These are phyloP conservation scores for Simmondsia chinensis DNA, from an alignment of 148 eudicot genomes.

Conservation along the genomic window DNA sequence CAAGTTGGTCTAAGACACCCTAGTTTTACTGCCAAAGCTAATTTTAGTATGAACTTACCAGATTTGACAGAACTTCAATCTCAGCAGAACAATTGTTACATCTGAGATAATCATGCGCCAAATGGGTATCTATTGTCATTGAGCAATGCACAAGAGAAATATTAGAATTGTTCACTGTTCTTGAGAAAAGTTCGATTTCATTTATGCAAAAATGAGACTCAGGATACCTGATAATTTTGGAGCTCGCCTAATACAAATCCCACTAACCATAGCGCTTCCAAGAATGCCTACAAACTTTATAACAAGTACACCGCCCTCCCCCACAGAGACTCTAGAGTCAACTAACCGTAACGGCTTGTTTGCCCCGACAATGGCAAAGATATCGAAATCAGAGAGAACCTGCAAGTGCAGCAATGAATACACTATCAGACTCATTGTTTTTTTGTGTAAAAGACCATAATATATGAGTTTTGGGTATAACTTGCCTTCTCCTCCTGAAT, in stretches of 20 bases:
- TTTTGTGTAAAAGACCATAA: background rate
- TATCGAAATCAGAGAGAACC: constrained; percentile 81
- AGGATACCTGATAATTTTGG: constrained; percentile 45
- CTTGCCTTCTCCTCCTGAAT: constrained; percentile 94
- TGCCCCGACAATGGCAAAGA: constrained; percentile 84
- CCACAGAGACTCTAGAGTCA: constrained; percentile 52
- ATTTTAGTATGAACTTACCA: too few species aligned
- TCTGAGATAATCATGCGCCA: constrained; percentile 28
- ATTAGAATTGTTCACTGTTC: background rate
- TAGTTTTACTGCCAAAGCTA: too few species aligned
- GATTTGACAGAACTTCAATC: constrained; percentile 55
- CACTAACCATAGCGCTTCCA: constrained; percentile 75
- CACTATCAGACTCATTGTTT: background rate
- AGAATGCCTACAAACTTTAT: constrained; percentile 74
- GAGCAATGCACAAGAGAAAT: background rate
- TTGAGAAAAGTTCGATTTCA: background rate
- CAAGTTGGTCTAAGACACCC: too few species aligned
- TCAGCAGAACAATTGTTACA: constrained; percentile 66
- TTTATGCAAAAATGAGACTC: background rate
- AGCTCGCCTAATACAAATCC: constrained; percentile 78
- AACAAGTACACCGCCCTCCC: constrained; percentile 43
- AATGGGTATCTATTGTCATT: constrained; percentile 29
- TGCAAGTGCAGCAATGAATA: constrained; percentile 22
- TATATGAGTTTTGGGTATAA: constrained; percentile 1
- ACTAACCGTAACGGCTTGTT: constrained; percentile 83